Conservation (phyloP, 208 protist genomes). For the Leptomonas seymouri region DNA sequence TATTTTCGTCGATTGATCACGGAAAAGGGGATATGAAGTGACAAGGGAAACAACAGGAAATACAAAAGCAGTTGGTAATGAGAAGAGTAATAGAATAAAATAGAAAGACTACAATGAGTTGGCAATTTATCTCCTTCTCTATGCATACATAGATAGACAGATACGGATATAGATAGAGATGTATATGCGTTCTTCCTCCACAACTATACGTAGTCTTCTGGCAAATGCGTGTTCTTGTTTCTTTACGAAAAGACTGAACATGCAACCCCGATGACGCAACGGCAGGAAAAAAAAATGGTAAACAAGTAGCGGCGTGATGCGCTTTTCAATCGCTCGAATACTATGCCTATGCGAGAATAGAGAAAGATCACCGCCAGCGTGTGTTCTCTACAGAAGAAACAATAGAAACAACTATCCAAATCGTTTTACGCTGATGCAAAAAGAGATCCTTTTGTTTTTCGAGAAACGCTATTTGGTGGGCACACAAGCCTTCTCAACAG, state of each 20-base stretch:
- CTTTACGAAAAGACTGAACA: too few relatives aligned
- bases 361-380: not conserved
- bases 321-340: too few relatives aligned
- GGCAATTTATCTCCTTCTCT: too few relatives aligned
- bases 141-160: too few relatives aligned
- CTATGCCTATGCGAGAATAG: not conserved
- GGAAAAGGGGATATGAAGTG: not conserved
- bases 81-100: not conserved
- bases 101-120: not conserved
- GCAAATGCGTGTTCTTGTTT: too few relatives aligned
- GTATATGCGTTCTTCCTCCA: too few relatives aligned
- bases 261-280: not conserved
- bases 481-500: too few relatives aligned
- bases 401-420: not conserved
- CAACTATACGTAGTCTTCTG: too few relatives aligned
- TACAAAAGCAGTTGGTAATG: not conserved
- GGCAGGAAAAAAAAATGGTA: conserved; percentile 16
- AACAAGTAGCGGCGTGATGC: too few relatives aligned
- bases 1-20: not conserved
- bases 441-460: too few relatives aligned
- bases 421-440: too few relatives aligned
- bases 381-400: not conserved
- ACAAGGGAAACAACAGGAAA: not conserved
- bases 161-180: not conserved
- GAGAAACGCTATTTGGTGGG: too few relatives aligned